These are phyloP conservation scores for Phlyctochytrium arcticum DNA, from an alignment of 192 early-diverging fungal genomes.

Conservation along the genomic window DNA sequence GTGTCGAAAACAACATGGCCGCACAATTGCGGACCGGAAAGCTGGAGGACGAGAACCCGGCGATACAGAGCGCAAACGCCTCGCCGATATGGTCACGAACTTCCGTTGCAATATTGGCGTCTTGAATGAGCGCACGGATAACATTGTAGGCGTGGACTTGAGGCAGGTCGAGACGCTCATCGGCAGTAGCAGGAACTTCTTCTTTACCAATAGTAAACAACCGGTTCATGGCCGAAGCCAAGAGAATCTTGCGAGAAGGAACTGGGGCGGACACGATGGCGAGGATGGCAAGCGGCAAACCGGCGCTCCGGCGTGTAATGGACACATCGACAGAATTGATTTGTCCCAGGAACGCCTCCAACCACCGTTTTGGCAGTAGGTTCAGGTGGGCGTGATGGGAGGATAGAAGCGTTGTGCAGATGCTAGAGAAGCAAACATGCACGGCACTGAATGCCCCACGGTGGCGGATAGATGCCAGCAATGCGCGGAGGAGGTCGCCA, in stretches of 20 bases:
- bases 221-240: conserved; percentile 63
- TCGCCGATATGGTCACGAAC: conserved; percentile 74
- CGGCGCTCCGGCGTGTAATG: conserved; percentile 84
- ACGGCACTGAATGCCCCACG: conserved; percentile 90
- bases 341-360: conserved; percentile 72
- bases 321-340: conserved; percentile 75
- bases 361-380: conserved; percentile 63
- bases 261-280: conserved; percentile 73
- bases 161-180: conserved; percentile 74
- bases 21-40: conserved; percentile 95
- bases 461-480: conserved; percentile 78
- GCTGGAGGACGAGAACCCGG: conserved; percentile 70
- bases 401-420: conserved; percentile 66
- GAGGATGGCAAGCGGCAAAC: conserved; percentile 82
- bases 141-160: conserved; percentile 95
- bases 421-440: conserved; percentile 66
- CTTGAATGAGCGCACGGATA: conserved; percentile 75
- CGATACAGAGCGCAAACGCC: conserved; percentile 72
- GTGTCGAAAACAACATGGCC: conserved; percentile 84
- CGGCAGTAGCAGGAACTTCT: conserved; percentile 35
- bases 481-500: conserved; percentile 44
- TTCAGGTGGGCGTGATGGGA: conserved; percentile 50
- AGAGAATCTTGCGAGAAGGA: conserved; percentile 47
- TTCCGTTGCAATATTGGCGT: conserved; percentile 70
- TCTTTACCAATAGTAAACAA: conserved; percentile 61